Base-by-base conservation (phyloP, 2,329 filamentous ascomycete species). In the Massarina eburnea region DNA sequence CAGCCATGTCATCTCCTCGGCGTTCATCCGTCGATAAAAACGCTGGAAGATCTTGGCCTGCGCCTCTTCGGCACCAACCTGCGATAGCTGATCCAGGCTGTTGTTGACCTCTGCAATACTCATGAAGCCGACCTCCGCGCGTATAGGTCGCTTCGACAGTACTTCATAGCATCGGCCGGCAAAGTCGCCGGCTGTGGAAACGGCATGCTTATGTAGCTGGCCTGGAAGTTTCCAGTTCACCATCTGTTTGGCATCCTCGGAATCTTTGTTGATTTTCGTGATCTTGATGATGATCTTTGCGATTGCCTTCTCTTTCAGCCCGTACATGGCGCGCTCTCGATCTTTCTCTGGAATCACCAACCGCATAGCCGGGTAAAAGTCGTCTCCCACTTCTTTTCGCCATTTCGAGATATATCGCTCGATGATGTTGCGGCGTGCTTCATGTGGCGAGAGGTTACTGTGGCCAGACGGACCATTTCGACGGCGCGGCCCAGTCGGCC, bases 341-440 rank as follows among this genome's bases (percentile, higher is more conserved):
- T 99, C 94, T 65, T 95, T 95, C 61, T 95, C 90, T 0, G 92
- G 91, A 3, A 96, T 78, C 46, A 97, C 96, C 37, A 99, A 80
- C 17, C 94, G 85, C 69, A 99, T 81, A 1, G 90, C 92, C 0
- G 94, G 94, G 64, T 94, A 97, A 59, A 99, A 89, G 69, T 99
- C 94, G 57, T 89, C 76, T 20, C 94, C 94, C 18, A 96, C 91
- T 50, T 96, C 85, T 45, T 83, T 83, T 30, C 91, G 83, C 94
- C 94, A 99, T 67, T 83, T 80, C 12, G 81, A 80, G 57, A 99
- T 89, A 73, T 96, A 99, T 7, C 86, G 79, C 44, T 91, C 83
- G 53, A 99, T 90, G 55, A 96, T 88, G 58, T 84, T 82, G 1
- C 87, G 82, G 29, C 90, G 83, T 51, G 87, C 81, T 66, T 96